Evolutionary conservation across 2,329 filamentous ascomycete species (phyloP), one percentile per base, ranked within the genome.

Genomic region (Colletotrichum truncatum): DNA sequence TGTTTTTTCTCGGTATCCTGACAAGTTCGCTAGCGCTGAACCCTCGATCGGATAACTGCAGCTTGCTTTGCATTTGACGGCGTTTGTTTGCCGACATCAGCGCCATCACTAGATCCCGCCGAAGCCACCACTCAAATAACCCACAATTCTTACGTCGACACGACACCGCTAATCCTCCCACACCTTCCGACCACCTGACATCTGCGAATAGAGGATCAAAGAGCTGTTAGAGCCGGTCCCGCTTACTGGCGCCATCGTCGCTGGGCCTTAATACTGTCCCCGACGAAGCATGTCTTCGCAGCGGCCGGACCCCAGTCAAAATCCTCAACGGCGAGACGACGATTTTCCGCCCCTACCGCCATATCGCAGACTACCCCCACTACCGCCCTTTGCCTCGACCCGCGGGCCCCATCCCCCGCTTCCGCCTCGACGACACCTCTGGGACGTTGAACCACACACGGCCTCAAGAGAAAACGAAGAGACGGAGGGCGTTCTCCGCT

Each of bases 331-430:
- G 52, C 74, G 73, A 60, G 73, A 74, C 69, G 70, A 75, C 45
- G 73, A 77, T 66, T 76, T 73, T 52, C 75, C 75, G 30, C 71
- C 75, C 32, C 72, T 77, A 36, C 55, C 61, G 21, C 72, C 76
- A 23, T 67, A 69, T 25, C 70, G 74, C 25, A 68, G 74, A 61
- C 68, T 78, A 4, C 74, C 77, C 11, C 72, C 76, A 25, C 70
- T 78, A 21, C 74, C 76, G 18, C 36, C 51, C 23, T 39, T 63
- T 16, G 39, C 55, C 30, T 16, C 54, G 25, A 39, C 46, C 49
- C 60, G 53, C 34, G 46, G 32, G 18, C 46, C 26, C 39, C 34
- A 54, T 28, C 62, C 54, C 41, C 55, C 48, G 18, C 51, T 18
- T 32, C 32, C 54, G 52, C 43, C 49, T n/a, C 61, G 61, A 41